A percentile compares a stretch with the other conserved stretches of the same genome.
phyloP scores from a whole-genome alignment of 2,329 filamentous ascomycete species.

The Zymoseptoria ardabiliae region DNA sequence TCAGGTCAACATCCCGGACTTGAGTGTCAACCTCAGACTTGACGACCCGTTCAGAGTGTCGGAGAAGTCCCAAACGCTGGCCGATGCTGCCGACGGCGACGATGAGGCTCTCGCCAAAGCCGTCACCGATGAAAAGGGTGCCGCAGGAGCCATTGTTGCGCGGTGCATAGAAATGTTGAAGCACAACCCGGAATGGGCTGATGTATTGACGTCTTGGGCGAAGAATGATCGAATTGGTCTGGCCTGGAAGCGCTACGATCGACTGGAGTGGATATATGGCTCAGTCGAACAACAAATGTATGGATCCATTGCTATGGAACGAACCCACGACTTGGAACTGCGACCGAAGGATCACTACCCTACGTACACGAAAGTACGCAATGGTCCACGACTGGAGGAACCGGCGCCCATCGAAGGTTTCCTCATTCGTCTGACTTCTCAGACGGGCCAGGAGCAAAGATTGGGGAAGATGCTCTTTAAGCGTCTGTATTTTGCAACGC shows the following conservation, averaged over 20 bases:
- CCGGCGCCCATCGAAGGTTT: slow-evolving; percentile 60
- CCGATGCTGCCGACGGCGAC: slow-evolving; percentile 37
- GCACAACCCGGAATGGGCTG: slow-evolving; percentile 50
- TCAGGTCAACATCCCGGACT: slow-evolving; percentile 55
- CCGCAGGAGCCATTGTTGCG: slow-evolving; percentile 49
- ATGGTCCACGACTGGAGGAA: slow-evolving; percentile 46
- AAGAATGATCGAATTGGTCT: slow-evolving; percentile 54
- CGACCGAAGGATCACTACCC: slow-evolving; percentile 60
- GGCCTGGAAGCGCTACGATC: slow-evolving; percentile 62
- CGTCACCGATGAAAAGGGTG: slow-evolving; percentile 47
- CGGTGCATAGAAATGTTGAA: slow-evolving; percentile 54
- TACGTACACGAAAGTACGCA: slow-evolving; percentile 39
- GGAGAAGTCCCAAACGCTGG: slow-evolving; percentile 37
- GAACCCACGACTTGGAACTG: slow-evolving; percentile 59
- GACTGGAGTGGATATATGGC: slow-evolving; percentile 61
- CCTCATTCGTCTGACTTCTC: slow-evolving; percentile 56
- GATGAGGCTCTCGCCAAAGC: slow-evolving; percentile 41
- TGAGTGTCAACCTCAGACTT: slow-evolving; percentile 52
- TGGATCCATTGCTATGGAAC: slow-evolving; percentile 59
- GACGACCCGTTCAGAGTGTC: slow-evolving; percentile 53
- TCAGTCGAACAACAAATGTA: slow-evolving; percentile 62
- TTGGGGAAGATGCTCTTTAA: slow-evolving; percentile 58
- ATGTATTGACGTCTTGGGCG: slow-evolving; percentile 53
- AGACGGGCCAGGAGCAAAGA: slow-evolving; percentile 51
- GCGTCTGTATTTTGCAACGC: slow-evolving; percentile 56